Base-by-base conservation (phyloP, 1,139 yeast genomes). In the Kurtzmaniella quercitrusa region DNA sequence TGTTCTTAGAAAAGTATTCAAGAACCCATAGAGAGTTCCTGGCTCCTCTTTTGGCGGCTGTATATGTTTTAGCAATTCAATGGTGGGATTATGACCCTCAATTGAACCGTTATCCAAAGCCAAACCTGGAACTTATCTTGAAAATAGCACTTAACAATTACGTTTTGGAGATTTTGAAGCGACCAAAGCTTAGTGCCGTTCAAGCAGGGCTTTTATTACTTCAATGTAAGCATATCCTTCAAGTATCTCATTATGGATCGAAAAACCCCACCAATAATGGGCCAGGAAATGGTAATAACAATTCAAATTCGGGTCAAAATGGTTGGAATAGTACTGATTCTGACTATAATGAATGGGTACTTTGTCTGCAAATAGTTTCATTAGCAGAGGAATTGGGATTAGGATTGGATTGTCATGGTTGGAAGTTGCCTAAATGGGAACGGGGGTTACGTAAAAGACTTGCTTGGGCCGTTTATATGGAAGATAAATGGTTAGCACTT, bases 351-450 rank as follows among this genome's bases (percentile, higher is more conserved):
- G 91, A 87, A 54, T 89, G 97, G 95, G 82, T 87, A 2, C 64
- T 91, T 33, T 84, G 91, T 54, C 85, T 95, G 1, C 95, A 89
- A 55, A 89, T 90, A 25, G 91, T 87, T 3, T 86, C 95, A 0
- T 63, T 89, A 25, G 82, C 95, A 0, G 96, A 89, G 59, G 95
- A 90, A 52, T 66, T 90, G 33, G 96, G 96, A 0, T 67, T 90
- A 11, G 95, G 95, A 0, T 70, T 87, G 15, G 91, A 89, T 57
- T 90, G 97, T 58, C 81, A 84, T 45, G 78, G 77, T 48, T 90
- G 97, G 97, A 82, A 86, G 55, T 63, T 90, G 31, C 97, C 97
- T 0, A 82, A 85, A 54, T 90, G 97, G 97, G 97, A 90, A 58
- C 72, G 95, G 43, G 93, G 94, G 1, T 65, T 90, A 40, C 70